Evolutionary conservation across 495 filamentous ascomycete genomes (phyloP).

Genomic region (Sporormia fimetaria): DNA sequence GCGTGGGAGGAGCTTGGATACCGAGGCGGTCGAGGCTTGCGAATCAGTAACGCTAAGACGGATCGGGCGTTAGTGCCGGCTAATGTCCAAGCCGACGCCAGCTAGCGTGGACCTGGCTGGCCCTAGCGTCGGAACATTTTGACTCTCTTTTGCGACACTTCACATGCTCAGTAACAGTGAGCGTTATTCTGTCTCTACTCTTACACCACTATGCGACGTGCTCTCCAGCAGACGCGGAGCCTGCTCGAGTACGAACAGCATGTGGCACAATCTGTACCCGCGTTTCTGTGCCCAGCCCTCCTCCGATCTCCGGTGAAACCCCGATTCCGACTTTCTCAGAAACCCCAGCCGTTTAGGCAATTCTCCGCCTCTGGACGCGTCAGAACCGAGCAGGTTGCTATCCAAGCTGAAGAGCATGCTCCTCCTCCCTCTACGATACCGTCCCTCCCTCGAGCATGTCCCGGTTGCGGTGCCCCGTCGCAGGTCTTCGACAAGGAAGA

Average conservation of each 20-base stretch:
- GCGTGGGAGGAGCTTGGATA: constrained; percentile 7
- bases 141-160: neutral
- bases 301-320: constrained; percentile 1
- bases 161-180: neutral
- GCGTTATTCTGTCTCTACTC: neutral
- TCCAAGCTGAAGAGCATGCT: neutral
- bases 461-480: constrained; percentile 78
- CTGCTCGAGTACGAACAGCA: neutral
- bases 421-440: neutral
- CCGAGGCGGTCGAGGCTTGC: no score
- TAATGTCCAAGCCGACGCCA: no score
- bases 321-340: neutral
- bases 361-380: constrained; percentile 11
- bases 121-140: neutral
- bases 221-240: constrained; percentile 13
- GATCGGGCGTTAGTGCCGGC: no score
- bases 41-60: no score
- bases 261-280: constrained; percentile 7
- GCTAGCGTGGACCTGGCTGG: no score
- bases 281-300: constrained; percentile 21
- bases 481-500: constrained; percentile 58
- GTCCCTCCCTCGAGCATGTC: constrained; percentile 52
- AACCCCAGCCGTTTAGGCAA: neutral
- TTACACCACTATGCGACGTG: constrained; percentile 12
- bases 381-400: neutral